A percentile compares a stretch with the other conserved stretches of the same genome.
Conservation (phyloP, 805 yeast species). For the Sungouiozyma intestinalis region DNA sequence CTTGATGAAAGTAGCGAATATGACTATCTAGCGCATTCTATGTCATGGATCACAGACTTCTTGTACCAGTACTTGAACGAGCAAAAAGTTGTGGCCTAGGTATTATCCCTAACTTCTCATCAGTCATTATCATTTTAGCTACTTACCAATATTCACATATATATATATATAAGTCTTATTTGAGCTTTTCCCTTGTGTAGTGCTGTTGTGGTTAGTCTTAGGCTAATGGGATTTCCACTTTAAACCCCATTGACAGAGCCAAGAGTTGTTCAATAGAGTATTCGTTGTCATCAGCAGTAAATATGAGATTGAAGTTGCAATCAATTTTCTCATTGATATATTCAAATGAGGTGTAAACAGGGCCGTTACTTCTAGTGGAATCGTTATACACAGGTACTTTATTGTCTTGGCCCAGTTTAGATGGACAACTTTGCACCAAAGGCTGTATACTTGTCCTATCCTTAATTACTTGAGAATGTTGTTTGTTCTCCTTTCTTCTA, state of each 20-base stretch:
- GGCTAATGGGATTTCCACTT: too few relatives aligned
- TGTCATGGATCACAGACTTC: conserved; percentile 9
- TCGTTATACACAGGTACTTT: conserved; percentile 34
- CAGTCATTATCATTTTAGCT: neutral
- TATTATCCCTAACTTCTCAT: neutral
- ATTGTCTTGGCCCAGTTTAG: conserved; percentile 8
- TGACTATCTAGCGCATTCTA: conserved; percentile 12
- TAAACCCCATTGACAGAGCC: conserved; percentile 33
- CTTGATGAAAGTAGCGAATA: conserved; percentile 2
- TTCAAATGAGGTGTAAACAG: conserved; percentile 38
- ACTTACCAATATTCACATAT: neutral
- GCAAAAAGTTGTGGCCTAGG: conserved; percentile 2
- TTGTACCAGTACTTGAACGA: conserved; percentile 6
- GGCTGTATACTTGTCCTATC: neutral
- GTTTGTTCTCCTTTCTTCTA: conserved; percentile 3
- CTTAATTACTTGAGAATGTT: neutral
- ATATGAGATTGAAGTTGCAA: conserved; percentile 47
- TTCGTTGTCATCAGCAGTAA: conserved; percentile 39
- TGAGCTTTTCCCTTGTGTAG: too few relatives aligned
- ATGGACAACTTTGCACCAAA: neutral
- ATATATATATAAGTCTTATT: too few relatives aligned
- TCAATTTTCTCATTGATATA: conserved; percentile 53
- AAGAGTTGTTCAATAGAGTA: conserved; percentile 54
- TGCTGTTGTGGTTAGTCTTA: too few relatives aligned
- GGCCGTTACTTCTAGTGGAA: conserved; percentile 24